These are phyloP conservation scores for Warburgia ugandensis DNA, from an alignment of 164 flowering plant species.

Conservation along the genomic window DNA sequence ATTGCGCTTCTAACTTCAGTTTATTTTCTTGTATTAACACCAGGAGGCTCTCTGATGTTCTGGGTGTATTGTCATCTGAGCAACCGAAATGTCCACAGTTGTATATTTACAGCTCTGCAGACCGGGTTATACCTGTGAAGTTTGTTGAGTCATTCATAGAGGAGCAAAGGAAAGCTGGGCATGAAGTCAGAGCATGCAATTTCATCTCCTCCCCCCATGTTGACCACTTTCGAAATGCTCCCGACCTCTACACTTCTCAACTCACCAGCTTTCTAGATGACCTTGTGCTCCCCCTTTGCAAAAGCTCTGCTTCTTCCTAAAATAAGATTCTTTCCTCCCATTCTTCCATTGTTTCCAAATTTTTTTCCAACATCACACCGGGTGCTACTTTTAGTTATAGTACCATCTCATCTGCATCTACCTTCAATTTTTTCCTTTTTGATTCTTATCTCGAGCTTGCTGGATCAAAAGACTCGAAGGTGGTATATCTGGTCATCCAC, in stretches of 20 bases:
- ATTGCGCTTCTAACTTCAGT: background rate
- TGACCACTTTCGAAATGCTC: constrained; percentile 77
- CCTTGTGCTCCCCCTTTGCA: constrained; percentile 52
- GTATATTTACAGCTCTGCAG: constrained; percentile 93
- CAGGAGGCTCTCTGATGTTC: constrained; percentile 89
- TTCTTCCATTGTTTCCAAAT: no score
- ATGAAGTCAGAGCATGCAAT: constrained; percentile 80
- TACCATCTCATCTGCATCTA: no score
- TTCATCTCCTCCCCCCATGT: constrained; percentile 91
- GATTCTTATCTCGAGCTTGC: no score
- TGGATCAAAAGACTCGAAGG: no score
- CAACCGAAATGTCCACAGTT: constrained; percentile 87
- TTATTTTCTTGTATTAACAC: constrained; percentile 1
- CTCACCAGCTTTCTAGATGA: constrained; percentile 77
- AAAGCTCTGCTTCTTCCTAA: constrained; percentile 18
- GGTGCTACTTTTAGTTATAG: no score
- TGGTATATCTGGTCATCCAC: no score
- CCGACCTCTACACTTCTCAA: constrained; percentile 48
- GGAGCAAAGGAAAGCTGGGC: constrained; percentile 61
- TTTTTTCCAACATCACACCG: no score
- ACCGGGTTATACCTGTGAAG: constrained; percentile 77
- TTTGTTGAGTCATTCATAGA: constrained; percentile 81
- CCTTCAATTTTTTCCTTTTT: no score
- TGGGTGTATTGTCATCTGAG: constrained; percentile 41
- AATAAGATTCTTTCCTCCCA: constrained; percentile 2